Conservation (phyloP, 2,329 filamentous ascomycete species). For the Metarhizium album region DNA sequence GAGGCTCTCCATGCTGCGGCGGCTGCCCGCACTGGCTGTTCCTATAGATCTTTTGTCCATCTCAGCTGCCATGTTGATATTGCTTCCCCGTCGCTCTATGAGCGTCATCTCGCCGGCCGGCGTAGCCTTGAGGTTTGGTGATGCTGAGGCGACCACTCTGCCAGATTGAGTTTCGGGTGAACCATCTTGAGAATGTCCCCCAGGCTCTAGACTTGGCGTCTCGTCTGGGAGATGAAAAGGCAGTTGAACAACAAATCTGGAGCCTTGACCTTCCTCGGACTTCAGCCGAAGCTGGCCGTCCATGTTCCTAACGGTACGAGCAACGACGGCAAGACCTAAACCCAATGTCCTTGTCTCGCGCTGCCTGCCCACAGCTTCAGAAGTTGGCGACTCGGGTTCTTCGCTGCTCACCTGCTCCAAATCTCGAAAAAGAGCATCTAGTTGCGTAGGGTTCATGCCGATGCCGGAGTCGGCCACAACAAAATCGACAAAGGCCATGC, state of each 20-base stretch:
- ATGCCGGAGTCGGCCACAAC: slow-evolving; percentile 64
- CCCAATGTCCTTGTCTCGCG: slow-evolving; percentile 47
- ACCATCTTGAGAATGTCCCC: slow-evolving; percentile 3
- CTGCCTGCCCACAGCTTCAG: slow-evolving; percentile 18
- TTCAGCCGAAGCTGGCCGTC: slow-evolving; percentile 77
- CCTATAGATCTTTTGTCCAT: slow-evolving; percentile 6
- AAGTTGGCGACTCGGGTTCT: slow-evolving; percentile 19
- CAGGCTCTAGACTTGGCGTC: slow-evolving; percentile 14
- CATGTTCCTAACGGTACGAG: slow-evolving; percentile 80
- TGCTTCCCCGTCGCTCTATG: slow-evolving; percentile 37
- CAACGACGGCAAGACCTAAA: slow-evolving; percentile 79
- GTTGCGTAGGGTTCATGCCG: slow-evolving; percentile 54
- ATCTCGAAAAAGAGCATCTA: slow-evolving; percentile 48
- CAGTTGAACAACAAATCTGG: slow-evolving; percentile 69
- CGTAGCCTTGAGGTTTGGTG: slow-evolving; percentile 16
- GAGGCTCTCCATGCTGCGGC: slow-evolving; percentile 28
- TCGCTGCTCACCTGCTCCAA: slow-evolving; percentile 47
- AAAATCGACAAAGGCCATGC: slow-evolving; percentile 59
- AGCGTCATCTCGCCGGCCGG: slow-evolving; percentile 49
- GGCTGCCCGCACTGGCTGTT: slow-evolving; percentile 12
- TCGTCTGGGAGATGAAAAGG: slow-evolving; percentile 55
- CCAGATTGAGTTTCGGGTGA: slow-evolving; percentile 6
- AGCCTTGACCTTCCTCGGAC: slow-evolving; percentile 73
- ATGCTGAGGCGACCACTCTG: slow-evolving; percentile 11
- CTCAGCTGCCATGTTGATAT: slow-evolving; percentile 11